Evolutionary conservation across 768 basidiomycete species (phyloP).

Genomic region (Dacryopinax spathularia): DNA sequence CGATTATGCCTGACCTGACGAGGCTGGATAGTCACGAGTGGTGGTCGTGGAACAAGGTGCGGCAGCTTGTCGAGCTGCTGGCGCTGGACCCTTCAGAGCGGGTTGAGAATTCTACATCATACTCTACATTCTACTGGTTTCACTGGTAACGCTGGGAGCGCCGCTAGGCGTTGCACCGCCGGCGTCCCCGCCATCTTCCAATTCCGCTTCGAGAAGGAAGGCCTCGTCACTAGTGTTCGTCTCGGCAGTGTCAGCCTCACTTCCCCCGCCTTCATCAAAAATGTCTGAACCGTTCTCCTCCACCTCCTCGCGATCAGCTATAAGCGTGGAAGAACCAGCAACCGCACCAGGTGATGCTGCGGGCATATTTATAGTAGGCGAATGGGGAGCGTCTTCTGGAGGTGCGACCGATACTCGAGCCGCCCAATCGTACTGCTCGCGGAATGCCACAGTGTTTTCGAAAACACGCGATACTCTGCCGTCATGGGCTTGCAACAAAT

Average conservation of each 20-base stretch:
- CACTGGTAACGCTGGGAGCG: background rate
- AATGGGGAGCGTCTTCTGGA: background rate
- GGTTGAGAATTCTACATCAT: no score
- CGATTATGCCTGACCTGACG: no score
- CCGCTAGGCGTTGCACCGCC: background rate
- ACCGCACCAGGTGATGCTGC: background rate
- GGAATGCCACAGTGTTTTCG: background rate
- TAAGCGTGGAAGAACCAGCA: background rate
- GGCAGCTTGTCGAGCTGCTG: no score
- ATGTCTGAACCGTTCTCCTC: background rate
- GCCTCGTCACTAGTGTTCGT: background rate
- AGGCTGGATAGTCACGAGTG: background rate
- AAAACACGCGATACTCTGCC: background rate
- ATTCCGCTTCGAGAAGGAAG: background rate
- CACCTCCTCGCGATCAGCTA: background rate
- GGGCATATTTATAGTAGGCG: background rate
- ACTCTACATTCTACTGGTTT: background rate
- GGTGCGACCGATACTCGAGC: background rate
- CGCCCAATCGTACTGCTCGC: background rate
- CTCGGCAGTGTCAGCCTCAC: background rate
- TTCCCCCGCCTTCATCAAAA: background rate
- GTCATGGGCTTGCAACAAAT: background rate
- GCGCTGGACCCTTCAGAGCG: no score
- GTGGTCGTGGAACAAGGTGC: no score
- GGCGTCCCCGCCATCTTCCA: background rate